A percentile compares a stretch with the other conserved stretches of the same genome.
phyloP scores from a whole-genome alignment of 1,284 basidiomycete species.

The Chiua sp. region DNA sequence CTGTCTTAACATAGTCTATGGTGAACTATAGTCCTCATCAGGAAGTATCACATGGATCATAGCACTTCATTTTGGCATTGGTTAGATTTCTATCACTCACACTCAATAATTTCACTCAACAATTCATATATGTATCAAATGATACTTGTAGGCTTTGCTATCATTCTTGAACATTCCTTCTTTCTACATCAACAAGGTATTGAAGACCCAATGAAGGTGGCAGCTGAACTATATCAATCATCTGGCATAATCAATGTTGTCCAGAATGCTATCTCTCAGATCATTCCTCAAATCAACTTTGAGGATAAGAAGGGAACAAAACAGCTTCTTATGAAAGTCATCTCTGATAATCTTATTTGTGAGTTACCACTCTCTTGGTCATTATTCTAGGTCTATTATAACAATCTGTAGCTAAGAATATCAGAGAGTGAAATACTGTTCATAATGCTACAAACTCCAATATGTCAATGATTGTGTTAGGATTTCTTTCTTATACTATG shows the following conservation, averaged over 20 bases:
- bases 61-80: neutral
- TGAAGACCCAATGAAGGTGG: neutral
- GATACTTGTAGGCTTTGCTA: neutral
- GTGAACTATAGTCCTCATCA: too few species aligned
- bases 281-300: neutral
- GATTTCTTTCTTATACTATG: too few species aligned
- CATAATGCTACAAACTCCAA: too few species aligned
- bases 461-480: too few species aligned
- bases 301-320: neutral
- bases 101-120: neutral
- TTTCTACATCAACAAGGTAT: neutral
- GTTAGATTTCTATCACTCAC: neutral
- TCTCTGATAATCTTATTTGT: neutral
- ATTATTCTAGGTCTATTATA: neutral
- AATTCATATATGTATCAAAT: too few species aligned
- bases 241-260: neutral
- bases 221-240: neutral
- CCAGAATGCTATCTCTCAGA: neutral
- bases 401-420: neutral
- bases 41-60: neutral
- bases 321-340: neutral
- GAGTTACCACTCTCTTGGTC: neutral
- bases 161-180: neutral
- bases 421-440: neutral
- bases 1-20: neutral